Evolutionary conservation across 345 rosid species (phyloP), one percentile per base, ranked within the genome.

Genomic region (Aquilaria yunnanensis): DNA sequence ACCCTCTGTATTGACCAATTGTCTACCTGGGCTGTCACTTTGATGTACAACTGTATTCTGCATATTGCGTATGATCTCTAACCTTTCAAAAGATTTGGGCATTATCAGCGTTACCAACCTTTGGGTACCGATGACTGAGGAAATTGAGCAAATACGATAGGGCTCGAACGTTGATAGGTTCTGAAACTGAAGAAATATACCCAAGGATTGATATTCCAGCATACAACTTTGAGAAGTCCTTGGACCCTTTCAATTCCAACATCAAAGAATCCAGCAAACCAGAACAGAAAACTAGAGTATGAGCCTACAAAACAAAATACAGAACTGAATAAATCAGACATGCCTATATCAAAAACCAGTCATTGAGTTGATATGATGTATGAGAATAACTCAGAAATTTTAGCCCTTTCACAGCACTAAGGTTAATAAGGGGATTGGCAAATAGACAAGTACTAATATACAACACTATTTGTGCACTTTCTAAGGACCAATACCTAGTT

Each of bases 61-160:
- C 8, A 34, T 47, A 47, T 47, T 47, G 10, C 1, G 23, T 23
- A 23, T 23, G 23, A 23, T 23, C 23, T 23, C 23, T 23, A 9
- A 37, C 43, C 1, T 37, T 37, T 37, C 8, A 37, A 37, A 1
- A 37, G 5, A 37, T 37, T 9, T 3, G 43, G 8, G 54, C 54
- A 51, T 5, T 51, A 50, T 37, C 23, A 32, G 10, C 57, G 53
- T 46, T 30, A 69, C 75, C 6, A 48, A 88, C 97, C 92, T 81
- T 94, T 59, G 92, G 97, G 79, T 81, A 94, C 57, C 87, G 85
- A 75, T 90, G 92, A 67, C 75, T 75, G 4, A 90, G 95, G 69
- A 86, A 80, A 61, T 78, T 63, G 14, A 88, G 75, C 69, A 94
- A 89, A 45, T 85, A 81, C 65, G 83, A 64, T 67, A 90, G 83